Evolutionary conservation across 129 eudicot genomes (phyloP), one percentile per base, ranked within the genome.

Genomic region (Flaveria ramosissima): DNA sequence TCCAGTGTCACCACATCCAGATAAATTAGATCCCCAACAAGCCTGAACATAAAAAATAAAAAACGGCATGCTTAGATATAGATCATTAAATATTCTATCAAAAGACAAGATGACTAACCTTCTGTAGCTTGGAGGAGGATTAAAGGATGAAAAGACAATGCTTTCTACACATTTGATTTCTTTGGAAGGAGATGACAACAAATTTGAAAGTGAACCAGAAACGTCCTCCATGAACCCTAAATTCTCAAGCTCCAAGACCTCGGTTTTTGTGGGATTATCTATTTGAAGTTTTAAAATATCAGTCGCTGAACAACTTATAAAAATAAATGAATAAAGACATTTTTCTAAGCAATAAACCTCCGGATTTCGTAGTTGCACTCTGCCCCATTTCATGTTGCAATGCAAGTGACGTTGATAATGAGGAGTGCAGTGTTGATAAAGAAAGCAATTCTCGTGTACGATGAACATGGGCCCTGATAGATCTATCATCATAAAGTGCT

Each of bases 51-150:
- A 24, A 85, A 60, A 41, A 51, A 43, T 17, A 27, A 14, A 15
- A 66, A 14, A 36, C 4, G 20, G 8, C 43, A 32, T 20, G 10
- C 2, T 75, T 24, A 43, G 9, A 45, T 20, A 45, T 9, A n/a
- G 46, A 30, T 21, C 50, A 50, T 56, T 9, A 56, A 56, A 17
- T 7, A 56, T 53, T 6, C 11, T n/a, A 42, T 17, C 30, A 41
- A 21, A 50, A 73, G 4, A 41, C 24, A 27, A 13, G 27, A 23
- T 67, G 46, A 66, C 77, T 23, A 87, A 95, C 99, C 99, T 95
- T 86, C 99, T 88, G 80, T 92, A 85, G 88, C 96, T 86, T 60
- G 99, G 99, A 83, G 99, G 97, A 77, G 96, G 97, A 77, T 95
- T 92, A 32, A 95, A 95, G 26, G 99, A 92, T 7, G 99, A 95